A percentile compares a stretch with the other conserved stretches of the same genome.
Evolutionary conservation across 2,329 filamentous ascomycete species (phyloP).

Genomic region (Paracoccidioides brasiliensis): DNA sequence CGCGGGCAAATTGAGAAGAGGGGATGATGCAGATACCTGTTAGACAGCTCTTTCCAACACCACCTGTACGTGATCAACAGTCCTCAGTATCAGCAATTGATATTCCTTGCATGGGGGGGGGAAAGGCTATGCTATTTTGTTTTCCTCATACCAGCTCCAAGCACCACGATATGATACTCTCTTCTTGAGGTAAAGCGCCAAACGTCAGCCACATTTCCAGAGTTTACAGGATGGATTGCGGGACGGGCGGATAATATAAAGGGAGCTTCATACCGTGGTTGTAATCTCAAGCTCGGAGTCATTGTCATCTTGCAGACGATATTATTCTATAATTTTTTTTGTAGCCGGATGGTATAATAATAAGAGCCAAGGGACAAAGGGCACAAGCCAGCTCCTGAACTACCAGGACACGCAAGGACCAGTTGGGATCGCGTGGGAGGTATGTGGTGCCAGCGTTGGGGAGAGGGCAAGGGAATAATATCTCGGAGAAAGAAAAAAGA

Average conservation of each 20-base stretch:
- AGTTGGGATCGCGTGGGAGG: background rate
- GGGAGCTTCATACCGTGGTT: slow-evolving; percentile 2
- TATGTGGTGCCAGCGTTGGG: background rate
- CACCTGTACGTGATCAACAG: slow-evolving; percentile 40
- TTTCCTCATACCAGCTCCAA: slow-evolving; percentile 54
- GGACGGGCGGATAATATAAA: background rate
- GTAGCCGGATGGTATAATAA: background rate
- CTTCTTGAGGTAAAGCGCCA: slow-evolving; percentile 36
- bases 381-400: background rate
- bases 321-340: background rate
- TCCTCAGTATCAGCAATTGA: background rate
- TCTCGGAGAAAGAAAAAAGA: background rate
- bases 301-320: background rate
- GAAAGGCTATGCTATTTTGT: slow-evolving; percentile 5
- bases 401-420: background rate
- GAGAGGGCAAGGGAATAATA: background rate
- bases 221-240: background rate
- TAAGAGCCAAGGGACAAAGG: background rate
- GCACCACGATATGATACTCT: slow-evolving; percentile 71
- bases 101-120: background rate
- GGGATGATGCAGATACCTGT: slow-evolving; percentile 49
- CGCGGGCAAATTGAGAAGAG: background rate
- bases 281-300: slow-evolving; percentile 1
- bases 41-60: slow-evolving; percentile 84
- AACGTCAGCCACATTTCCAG: slow-evolving; percentile 2